Evolutionary conservation across 2,329 filamentous ascomycete species (phyloP).

Genomic region (Penicillium sp.): DNA sequence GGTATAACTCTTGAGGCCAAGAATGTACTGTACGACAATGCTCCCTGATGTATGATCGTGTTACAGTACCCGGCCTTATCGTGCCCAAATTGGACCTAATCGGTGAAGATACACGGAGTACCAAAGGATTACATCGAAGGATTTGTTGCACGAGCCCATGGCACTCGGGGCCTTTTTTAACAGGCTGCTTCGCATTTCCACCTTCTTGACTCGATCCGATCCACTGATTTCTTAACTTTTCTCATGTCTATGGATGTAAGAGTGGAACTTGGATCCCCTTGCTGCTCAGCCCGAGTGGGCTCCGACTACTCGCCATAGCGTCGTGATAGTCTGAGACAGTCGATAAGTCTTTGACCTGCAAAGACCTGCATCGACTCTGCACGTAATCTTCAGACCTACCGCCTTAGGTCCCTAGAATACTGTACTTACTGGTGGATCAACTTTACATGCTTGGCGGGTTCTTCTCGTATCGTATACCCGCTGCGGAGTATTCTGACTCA

Average conservation of each 20-base stretch:
- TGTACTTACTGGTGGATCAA: neutral
- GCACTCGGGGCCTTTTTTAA: slow-evolving; percentile 5
- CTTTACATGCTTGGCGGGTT: neutral
- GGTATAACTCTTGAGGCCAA: neutral
- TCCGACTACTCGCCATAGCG: slow-evolving; percentile 4
- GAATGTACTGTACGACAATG: neutral
- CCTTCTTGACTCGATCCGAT: slow-evolving; percentile 1
- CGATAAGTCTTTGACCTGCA: slow-evolving; percentile 2
- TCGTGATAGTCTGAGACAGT: slow-evolving; percentile 16
- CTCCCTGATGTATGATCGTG: no score
- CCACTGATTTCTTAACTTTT: neutral
- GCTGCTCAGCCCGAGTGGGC: slow-evolving; percentile 7
- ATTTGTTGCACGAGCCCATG: slow-evolving; percentile 10
- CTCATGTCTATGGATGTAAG: neutral
- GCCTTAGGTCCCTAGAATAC: neutral
- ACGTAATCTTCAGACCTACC: neutral
- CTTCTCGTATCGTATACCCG: neutral
- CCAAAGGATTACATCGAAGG: neutral
- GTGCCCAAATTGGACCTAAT: no score
- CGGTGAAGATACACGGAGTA: neutral
- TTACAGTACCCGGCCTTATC: no score
- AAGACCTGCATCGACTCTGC: slow-evolving; percentile 2
- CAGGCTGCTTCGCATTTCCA: slow-evolving; percentile 3
- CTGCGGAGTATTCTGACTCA: neutral
- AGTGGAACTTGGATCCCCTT: slow-evolving; percentile 6